Percentiles rank a stretch among this genome's conserved stretches.
Evolutionary conservation across 805 yeast genomes (phyloP).

Genomic region (Zygotorulaspora florentina): DNA sequence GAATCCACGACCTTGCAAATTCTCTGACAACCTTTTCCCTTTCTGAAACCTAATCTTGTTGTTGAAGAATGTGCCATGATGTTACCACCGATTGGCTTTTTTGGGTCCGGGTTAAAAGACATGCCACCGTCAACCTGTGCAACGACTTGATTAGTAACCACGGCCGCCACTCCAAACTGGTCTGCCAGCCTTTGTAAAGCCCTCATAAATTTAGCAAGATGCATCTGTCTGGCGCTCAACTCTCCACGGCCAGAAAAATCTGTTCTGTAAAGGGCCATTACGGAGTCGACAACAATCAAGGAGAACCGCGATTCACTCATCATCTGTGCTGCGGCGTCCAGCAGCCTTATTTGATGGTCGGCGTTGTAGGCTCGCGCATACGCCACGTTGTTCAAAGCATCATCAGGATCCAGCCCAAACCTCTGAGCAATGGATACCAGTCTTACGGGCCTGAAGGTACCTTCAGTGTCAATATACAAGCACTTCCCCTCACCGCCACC

Average conservation of each 20-base stretch:
- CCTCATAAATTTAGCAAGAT: conserved; percentile 89
- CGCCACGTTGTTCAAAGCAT: conserved; percentile 94
- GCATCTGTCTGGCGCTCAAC: conserved; percentile 88
- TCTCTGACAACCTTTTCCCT: conserved; percentile 89
- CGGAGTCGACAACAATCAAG: conserved; percentile 88
- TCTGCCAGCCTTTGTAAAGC: conserved; percentile 90
- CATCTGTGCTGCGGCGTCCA: conserved; percentile 89
- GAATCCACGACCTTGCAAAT: conserved; percentile 93
- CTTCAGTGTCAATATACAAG: conserved; percentile 92
- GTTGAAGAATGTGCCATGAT: conserved; percentile 96
- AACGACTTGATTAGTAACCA: conserved; percentile 92
- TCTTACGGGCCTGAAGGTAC: conserved; percentile 91
- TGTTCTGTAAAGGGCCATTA: conserved; percentile 93
- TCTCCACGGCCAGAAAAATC: conserved; percentile 96
- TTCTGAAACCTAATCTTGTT: conserved; percentile 82
- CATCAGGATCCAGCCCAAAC: conserved; percentile 87
- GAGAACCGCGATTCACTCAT: conserved; percentile 94
- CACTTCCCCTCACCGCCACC: conserved; percentile 99
- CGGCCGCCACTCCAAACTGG: conserved; percentile 96
- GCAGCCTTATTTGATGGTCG: conserved; percentile 85
- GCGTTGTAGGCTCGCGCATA: conserved; percentile 97
- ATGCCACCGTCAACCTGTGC: conserved; percentile 92
- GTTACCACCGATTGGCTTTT: conserved; percentile 97
- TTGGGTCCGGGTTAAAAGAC: conserved; percentile 89
- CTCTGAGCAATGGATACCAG: conserved; percentile 85